phyloP scores from a whole-genome alignment of 1,139 yeast genomes.

The Zygosaccharomyces pseudobailii region DNA sequence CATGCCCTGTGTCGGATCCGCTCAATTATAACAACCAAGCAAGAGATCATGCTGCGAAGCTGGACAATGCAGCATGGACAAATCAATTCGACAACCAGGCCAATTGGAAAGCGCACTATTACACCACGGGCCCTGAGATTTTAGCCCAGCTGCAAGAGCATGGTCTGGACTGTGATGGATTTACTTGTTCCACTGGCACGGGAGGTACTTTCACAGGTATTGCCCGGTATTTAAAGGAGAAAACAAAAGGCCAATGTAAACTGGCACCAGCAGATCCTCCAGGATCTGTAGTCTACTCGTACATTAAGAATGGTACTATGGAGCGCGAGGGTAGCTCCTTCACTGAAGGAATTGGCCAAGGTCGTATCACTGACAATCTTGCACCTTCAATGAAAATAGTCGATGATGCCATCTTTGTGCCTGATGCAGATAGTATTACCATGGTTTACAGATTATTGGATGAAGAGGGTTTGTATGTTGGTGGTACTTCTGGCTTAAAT shows the following conservation, averaged over 20 bases:
- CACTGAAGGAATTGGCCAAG: slow-evolving; percentile 96
- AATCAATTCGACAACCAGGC: slow-evolving; percentile 85
- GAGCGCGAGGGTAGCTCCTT: slow-evolving; percentile 76
- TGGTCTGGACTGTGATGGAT: slow-evolving; percentile 57
- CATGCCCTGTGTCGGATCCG: slow-evolving; percentile 75
- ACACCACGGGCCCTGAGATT: slow-evolving; percentile 90
- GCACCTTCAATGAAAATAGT: slow-evolving; percentile 62
- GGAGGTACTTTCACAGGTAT: slow-evolving; percentile 89
- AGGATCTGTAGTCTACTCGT: slow-evolving; percentile 79
- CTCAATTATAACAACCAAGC: slow-evolving; percentile 84
- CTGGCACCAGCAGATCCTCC: slow-evolving; percentile 88
- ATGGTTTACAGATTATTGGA: slow-evolving; percentile 81
- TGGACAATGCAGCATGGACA: slow-evolving; percentile 84
- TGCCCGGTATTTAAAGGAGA: slow-evolving; percentile 66
- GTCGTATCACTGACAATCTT: slow-evolving; percentile 81
- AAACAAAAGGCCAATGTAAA: slow-evolving; percentile 53
- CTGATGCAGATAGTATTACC: slow-evolving; percentile 67
- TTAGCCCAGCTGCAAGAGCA: slow-evolving; percentile 63
- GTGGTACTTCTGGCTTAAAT: slow-evolving; percentile 80
- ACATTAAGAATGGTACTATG: slow-evolving; percentile 61
- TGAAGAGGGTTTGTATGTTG: slow-evolving; percentile 87
- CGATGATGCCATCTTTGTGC: slow-evolving; percentile 70
- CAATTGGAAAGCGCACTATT: slow-evolving; percentile 84
- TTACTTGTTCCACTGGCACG: slow-evolving; percentile 86
- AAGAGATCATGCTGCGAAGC: slow-evolving; percentile 67